Percentiles rank a stretch among this genome's conserved stretches.
These are phyloP conservation scores for Rugonectria rugulosa DNA, from an alignment of 2,329 filamentous ascomycete genomes.

Conservation along the genomic window DNA sequence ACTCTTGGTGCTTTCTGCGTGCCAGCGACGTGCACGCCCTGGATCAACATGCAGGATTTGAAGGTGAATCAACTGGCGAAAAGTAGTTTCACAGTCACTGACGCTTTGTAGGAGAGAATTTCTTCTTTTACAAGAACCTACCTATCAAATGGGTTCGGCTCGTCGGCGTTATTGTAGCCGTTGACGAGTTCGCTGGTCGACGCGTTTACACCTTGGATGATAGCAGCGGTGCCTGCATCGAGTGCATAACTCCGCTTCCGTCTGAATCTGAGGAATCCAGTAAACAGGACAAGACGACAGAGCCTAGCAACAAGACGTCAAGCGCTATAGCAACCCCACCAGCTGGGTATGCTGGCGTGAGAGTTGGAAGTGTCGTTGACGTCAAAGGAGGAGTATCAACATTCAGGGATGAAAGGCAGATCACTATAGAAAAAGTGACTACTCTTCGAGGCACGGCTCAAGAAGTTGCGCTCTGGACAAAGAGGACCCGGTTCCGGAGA, in stretches of 20 bases:
- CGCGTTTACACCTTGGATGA: conserved; percentile 69
- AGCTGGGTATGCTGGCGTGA: conserved; percentile 44
- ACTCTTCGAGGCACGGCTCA: conserved; percentile 59
- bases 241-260: conserved; percentile 43
- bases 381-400: conserved; percentile 60
- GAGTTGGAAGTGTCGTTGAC: conserved; percentile 64
- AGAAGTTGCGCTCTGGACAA: conserved; percentile 68
- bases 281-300: conserved; percentile 4
- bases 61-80: conserved; percentile 51
- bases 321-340: conserved; percentile 6
- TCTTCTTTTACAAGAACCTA: conserved; percentile 76
- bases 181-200: conserved; percentile 58
- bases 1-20: conserved; percentile 65
- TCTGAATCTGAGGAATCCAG: conserved; percentile 2
- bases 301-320: conserved; percentile 9
- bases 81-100: conserved; percentile 2
- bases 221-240: conserved; percentile 67
- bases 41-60: conserved; percentile 56
- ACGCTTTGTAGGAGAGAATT: conserved; percentile 52
- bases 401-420: conserved; percentile 58
- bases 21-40: conserved; percentile 59
- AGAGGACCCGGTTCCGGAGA: conserved; percentile 56
- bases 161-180: conserved; percentile 72
- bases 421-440: conserved; percentile 60
- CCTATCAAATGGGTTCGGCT: conserved; percentile 79